Percentiles rank a stretch among this genome's conserved stretches.
Conservation (phyloP, 2,329 filamentous ascomycete genomes). For the Dactylellina drechsleri region DNA sequence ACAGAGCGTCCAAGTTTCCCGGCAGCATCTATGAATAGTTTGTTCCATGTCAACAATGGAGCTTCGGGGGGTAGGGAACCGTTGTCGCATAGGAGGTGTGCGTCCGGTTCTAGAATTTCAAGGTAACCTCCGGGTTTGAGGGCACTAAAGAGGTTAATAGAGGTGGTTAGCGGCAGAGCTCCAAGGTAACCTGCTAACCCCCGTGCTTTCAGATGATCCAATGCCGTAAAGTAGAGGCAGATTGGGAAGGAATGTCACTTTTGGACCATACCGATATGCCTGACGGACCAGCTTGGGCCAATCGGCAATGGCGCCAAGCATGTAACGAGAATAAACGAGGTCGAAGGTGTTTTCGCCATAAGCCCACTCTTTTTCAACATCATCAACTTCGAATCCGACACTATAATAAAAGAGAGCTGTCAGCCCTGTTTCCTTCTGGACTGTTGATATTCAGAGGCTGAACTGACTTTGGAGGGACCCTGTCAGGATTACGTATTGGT, state of each 20-base stretch:
- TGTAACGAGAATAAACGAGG: slow-evolving; percentile 61
- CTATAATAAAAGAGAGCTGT: too few species aligned
- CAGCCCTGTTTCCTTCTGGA: too few species aligned
- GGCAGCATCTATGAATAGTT: slow-evolving; percentile 46
- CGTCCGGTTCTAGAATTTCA: slow-evolving; percentile 66
- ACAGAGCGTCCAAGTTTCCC: slow-evolving; percentile 47
- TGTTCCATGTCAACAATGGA: slow-evolving; percentile 44
- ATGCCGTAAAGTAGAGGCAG: too few species aligned
- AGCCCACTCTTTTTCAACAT: slow-evolving; percentile 57
- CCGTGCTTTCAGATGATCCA: too few species aligned
- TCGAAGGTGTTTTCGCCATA: slow-evolving; percentile 59
- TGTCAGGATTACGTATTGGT: too few species aligned
- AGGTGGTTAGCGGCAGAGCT: too few species aligned
- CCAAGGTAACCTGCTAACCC: too few species aligned
- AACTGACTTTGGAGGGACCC: slow-evolving; percentile 30
- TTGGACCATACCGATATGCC: not conserved
- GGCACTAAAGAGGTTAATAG: too few species aligned
- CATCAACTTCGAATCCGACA: slow-evolving; percentile 57
- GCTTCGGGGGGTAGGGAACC: slow-evolving; percentile 60
- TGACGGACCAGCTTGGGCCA: slow-evolving; percentile 63
- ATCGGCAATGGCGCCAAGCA: slow-evolving; percentile 69
- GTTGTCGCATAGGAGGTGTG: slow-evolving; percentile 60
- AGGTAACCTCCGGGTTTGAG: slow-evolving; percentile 56
- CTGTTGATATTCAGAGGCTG: too few species aligned
- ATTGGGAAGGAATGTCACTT: too few species aligned